Percentiles rank a stretch among this genome's conserved stretches.
Conservation (phyloP, 805 yeast genomes). For the Candida anglica region DNA sequence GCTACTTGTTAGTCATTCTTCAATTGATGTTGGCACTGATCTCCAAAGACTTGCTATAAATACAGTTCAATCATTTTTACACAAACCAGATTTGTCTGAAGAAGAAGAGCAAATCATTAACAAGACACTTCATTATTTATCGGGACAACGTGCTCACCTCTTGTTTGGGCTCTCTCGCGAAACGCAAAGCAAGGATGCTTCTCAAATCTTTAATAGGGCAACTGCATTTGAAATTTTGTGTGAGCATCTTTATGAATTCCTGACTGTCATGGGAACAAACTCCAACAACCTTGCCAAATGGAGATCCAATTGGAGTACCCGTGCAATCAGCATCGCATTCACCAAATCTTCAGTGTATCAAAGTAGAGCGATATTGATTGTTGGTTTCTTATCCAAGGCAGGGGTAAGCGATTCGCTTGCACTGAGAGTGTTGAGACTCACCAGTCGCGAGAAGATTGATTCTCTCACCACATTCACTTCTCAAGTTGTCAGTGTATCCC, state of each 20-base stretch:
- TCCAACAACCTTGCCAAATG: slow-evolving; percentile 48
- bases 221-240: slow-evolving; percentile 57
- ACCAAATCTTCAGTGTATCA: slow-evolving; percentile 54
- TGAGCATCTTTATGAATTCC: slow-evolving; percentile 48
- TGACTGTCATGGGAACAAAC: slow-evolving; percentile 42
- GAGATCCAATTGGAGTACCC: slow-evolving; percentile 63
- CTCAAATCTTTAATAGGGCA: slow-evolving; percentile 36
- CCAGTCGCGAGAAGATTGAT: slow-evolving; percentile 16
- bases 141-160: slow-evolving; percentile 64
- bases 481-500: slow-evolving; percentile 41
- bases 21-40: slow-evolving; percentile 53
- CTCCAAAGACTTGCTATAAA: slow-evolving; percentile 62
- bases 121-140: slow-evolving; percentile 42
- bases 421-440: slow-evolving; percentile 23
- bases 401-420: slow-evolving; percentile 58
- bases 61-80: slow-evolving; percentile 63
- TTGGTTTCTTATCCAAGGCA: slow-evolving; percentile 62
- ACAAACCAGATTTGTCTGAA: slow-evolving; percentile 47
- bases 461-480: slow-evolving; percentile 32
- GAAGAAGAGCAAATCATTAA: slow-evolving; percentile 39
- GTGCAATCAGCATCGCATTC: slow-evolving; percentile 61
- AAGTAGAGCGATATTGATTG: slow-evolving; percentile 60
- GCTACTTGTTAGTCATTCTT: slow-evolving; percentile 50
- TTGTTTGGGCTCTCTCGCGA: slow-evolving; percentile 66
- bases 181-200: slow-evolving; percentile 40